Percentiles rank a stretch among this genome's conserved stretches.
Conservation (phyloP, 2,329 filamentous ascomycete species). For the Botrytis byssoidea region DNA sequence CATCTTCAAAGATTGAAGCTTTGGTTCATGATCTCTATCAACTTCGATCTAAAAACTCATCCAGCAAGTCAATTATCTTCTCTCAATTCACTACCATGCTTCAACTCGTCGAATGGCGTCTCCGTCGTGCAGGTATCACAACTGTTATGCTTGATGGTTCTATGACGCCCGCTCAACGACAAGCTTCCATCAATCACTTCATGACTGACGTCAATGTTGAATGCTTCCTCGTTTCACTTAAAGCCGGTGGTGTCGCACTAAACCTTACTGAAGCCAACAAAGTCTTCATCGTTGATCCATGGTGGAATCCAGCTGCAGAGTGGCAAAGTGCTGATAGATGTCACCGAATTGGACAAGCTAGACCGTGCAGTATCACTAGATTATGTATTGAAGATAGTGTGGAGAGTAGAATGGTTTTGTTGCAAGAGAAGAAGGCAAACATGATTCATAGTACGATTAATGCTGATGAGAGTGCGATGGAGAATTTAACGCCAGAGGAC, state of each 20-base stretch:
- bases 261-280: constrained; percentile 93
- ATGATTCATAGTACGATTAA: constrained; percentile 99
- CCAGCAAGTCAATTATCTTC: constrained; percentile 96
- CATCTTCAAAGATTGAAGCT: constrained; percentile 96
- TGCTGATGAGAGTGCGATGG: constrained; percentile 85
- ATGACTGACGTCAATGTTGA: constrained; percentile 95
- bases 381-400: constrained; percentile 97
- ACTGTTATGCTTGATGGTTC: constrained; percentile 98
- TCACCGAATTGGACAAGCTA: constrained; percentile 92
- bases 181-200: constrained; percentile 92
- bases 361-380: constrained; percentile 90
- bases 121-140: constrained; percentile 93
- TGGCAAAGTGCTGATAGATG: constrained; percentile 96
- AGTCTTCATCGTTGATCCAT: constrained; percentile 96
- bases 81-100: constrained; percentile 97
- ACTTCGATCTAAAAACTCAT: constrained; percentile 86
- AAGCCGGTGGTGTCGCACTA: constrained; percentile 91
- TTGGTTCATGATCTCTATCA: constrained; percentile 92
- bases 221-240: constrained; percentile 92
- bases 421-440: constrained; percentile 98
- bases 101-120: constrained; percentile 93
- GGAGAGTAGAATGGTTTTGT: constrained; percentile 88
- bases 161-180: constrained; percentile 92
- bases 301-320: constrained; percentile 99
- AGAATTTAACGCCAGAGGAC: constrained; percentile 85